Percentiles rank a stretch among this genome's conserved stretches.
These are phyloP conservation scores for Musa balbisiana DNA, from an alignment of 202 grass and related monocot genomes.

Conservation along the genomic window DNA sequence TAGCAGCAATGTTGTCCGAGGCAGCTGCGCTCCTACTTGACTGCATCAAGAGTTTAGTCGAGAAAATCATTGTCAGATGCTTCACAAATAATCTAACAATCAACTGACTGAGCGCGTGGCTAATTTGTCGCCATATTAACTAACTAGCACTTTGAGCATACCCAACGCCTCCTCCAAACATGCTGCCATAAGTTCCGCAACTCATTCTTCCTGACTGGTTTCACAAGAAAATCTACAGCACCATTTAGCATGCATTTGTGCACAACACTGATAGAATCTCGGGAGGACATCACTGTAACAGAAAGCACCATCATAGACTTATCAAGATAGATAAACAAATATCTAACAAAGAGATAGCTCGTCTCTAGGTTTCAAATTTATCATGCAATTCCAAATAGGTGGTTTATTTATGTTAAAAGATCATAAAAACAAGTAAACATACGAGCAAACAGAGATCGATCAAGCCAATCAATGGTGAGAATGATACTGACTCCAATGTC, in stretches of 20 bases:
- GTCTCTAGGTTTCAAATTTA: not conserved
- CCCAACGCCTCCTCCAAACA: slow-evolving; percentile 86
- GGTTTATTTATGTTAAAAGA: not conserved
- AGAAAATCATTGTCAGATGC: not conserved
- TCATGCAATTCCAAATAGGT: no score
- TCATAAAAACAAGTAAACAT: not conserved
- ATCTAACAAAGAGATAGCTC: not conserved
- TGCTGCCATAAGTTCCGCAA: slow-evolving; percentile 94
- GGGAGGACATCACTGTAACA: slow-evolving; percentile 83
- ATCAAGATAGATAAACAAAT: not conserved
- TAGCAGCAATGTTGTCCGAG: slow-evolving; percentile 62
- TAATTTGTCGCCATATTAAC: not conserved
- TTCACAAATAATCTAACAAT: not conserved
- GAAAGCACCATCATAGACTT: slow-evolving; percentile 13
- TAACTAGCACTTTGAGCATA: slow-evolving; percentile 36
- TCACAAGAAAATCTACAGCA: slow-evolving; percentile 88
- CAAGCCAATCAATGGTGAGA: not conserved
- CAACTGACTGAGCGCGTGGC: no score
- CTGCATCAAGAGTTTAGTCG: slow-evolving; percentile 30
- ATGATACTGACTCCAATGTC: not conserved
- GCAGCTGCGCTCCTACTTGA: slow-evolving; percentile 51
- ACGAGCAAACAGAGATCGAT: not conserved
- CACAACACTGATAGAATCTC: slow-evolving; percentile 88
- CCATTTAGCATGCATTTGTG: slow-evolving; percentile 96
- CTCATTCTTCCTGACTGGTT: slow-evolving; percentile 92